Evolutionary conservation across 2,329 filamentous ascomycete genomes (phyloP).

Genomic region (Verticillium dahliae): DNA sequence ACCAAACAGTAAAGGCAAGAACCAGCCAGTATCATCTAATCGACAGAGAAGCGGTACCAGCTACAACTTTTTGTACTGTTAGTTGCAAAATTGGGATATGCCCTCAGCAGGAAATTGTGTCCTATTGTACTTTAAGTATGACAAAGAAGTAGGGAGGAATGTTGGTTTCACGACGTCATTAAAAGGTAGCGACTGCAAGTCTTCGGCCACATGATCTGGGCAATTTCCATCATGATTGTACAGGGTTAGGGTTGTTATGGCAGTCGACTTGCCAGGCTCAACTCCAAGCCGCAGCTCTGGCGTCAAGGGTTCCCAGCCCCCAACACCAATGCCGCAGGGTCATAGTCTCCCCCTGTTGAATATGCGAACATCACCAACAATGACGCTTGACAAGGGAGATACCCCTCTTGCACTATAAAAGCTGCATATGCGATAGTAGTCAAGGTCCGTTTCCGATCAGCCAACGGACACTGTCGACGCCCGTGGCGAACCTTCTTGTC

Average conservation of each 20-base stretch:
- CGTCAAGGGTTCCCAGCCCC: background rate
- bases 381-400: background rate
- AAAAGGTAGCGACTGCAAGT: too few species aligned
- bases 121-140: too few species aligned
- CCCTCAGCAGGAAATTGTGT: too few species aligned
- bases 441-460: background rate
- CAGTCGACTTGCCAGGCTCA: too few species aligned
- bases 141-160: too few species aligned
- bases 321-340: background rate
- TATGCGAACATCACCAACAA: background rate
- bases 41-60: too few species aligned
- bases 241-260: background rate
- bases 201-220: too few species aligned
- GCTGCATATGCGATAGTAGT: background rate
- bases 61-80: too few species aligned
- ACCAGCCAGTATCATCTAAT: too few species aligned
- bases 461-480: background rate
- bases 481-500: background rate
- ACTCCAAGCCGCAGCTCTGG: background rate
- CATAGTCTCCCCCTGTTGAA: background rate
- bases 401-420: background rate
- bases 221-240: background rate
- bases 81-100: too few species aligned
- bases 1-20: too few species aligned
- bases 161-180: too few species aligned